phyloP scores from a whole-genome alignment of 2,329 filamentous ascomycete genomes.

The Aspergillus sojae region DNA sequence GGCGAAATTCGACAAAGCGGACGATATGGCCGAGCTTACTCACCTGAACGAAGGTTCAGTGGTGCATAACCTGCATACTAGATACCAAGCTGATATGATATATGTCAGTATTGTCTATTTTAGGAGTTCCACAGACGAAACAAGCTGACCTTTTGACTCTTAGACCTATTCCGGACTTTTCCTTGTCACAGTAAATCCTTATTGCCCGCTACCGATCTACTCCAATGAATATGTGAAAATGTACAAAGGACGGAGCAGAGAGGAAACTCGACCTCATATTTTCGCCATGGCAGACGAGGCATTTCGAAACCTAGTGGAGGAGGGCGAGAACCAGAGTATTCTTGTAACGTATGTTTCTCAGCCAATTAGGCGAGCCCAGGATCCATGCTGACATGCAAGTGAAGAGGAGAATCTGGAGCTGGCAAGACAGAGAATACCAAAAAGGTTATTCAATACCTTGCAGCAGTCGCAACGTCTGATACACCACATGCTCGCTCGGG shows the following conservation, averaged over 20 bases:
- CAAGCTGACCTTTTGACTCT: background rate
- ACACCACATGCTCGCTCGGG: slow-evolving; percentile 63
- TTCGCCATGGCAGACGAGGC: slow-evolving; percentile 97
- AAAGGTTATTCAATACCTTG: slow-evolving; percentile 98
- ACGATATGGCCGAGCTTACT: slow-evolving; percentile 98
- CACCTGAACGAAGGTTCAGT: slow-evolving; percentile 98
- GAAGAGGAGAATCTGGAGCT: slow-evolving; percentile 85
- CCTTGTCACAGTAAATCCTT: slow-evolving; percentile 95
- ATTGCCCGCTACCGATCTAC: slow-evolving; percentile 92
- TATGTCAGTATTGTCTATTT: slow-evolving; percentile 57
- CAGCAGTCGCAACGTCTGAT: slow-evolving; percentile 87
- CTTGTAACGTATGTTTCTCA: slow-evolving; percentile 70
- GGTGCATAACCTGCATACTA: slow-evolving; percentile 91
- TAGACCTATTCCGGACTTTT: slow-evolving; percentile 96
- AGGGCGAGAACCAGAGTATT: slow-evolving; percentile 95
- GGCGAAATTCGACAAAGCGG: slow-evolving; percentile 98
- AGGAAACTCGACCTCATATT: slow-evolving; percentile 96
- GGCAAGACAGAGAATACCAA: slow-evolving; percentile 99
- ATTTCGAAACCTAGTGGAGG: slow-evolving; percentile 92
- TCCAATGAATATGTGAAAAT: slow-evolving; percentile 96
- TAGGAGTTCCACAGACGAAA: background rate
- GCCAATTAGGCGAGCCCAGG: background rate
- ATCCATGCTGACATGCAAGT: background rate
- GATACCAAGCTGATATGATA: slow-evolving; percentile 94
- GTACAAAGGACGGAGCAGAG: slow-evolving; percentile 88